A percentile compares a stretch with the other conserved stretches of the same genome.
These are phyloP conservation scores for Cladosporium colombiae DNA, from an alignment of 2,329 filamentous ascomycete genomes.

Conservation along the genomic window DNA sequence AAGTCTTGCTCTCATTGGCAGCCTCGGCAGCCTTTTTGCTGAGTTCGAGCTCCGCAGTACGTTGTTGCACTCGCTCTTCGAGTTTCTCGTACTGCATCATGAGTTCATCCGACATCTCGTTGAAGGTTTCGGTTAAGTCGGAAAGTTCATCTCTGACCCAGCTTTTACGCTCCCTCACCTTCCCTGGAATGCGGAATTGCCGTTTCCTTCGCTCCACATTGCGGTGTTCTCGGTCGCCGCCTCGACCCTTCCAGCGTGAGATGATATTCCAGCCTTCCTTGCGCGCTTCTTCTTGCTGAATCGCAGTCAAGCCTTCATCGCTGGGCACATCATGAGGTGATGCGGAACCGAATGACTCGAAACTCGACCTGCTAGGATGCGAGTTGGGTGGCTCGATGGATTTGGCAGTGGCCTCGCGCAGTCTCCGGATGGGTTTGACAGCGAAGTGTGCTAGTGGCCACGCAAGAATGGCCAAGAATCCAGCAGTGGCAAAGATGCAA, in stretches of 20 bases:
- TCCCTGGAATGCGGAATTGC: slow-evolving; percentile 80
- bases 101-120: slow-evolving; percentile 90
- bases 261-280: slow-evolving; percentile 49
- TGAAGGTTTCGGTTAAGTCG: slow-evolving; percentile 81
- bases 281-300: slow-evolving; percentile 48
- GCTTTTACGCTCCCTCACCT: slow-evolving; percentile 74
- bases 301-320: slow-evolving; percentile 40
- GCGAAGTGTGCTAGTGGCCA: slow-evolving; percentile 80
- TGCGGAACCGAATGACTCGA: slow-evolving; percentile 34
- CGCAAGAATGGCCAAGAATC: slow-evolving; percentile 66
- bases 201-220: slow-evolving; percentile 46
- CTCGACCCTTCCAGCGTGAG: slow-evolving; percentile 30
- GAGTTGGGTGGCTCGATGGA: slow-evolving; percentile 68
- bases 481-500: slow-evolving; percentile 82
- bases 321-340: slow-evolving; percentile 23
- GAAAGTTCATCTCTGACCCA: slow-evolving; percentile 81
- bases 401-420: slow-evolving; percentile 74
- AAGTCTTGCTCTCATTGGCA: slow-evolving; percentile 95
- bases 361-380: slow-evolving; percentile 40
- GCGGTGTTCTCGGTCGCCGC: slow-evolving; percentile 36
- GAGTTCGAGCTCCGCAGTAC: slow-evolving; percentile 80
- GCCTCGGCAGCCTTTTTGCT: slow-evolving; percentile 91
- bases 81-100: slow-evolving; percentile 81
- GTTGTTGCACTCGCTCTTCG: slow-evolving; percentile 79
- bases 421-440: slow-evolving; percentile 74